Evolutionary conservation across 2,329 filamentous ascomycete species (phyloP).

Genomic region (Cordyceps farinosa): DNA sequence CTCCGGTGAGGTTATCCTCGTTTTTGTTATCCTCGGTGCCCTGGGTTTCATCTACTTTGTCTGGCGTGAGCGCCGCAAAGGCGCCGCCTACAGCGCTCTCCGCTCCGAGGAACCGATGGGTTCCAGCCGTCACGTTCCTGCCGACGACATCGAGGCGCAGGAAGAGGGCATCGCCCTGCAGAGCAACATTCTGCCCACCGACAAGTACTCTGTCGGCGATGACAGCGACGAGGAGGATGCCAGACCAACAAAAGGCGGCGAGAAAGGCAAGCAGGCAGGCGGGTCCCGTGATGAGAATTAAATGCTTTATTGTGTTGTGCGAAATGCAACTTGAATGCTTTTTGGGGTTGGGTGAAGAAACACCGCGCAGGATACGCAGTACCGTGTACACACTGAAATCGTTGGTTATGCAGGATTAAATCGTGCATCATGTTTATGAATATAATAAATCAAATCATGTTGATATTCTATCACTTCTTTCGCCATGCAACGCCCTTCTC

Average conservation of each 20-base stretch:
- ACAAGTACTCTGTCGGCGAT: slow-evolving; percentile 55
- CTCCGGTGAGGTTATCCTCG: slow-evolving; percentile 79
- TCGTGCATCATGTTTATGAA: not conserved
- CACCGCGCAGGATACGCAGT: not conserved
- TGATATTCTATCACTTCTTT: slow-evolving; percentile 10
- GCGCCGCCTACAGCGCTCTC: slow-evolving; percentile 52
- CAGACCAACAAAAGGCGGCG: slow-evolving; percentile 19
- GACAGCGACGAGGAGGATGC: slow-evolving; percentile 52
- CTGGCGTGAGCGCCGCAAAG: slow-evolving; percentile 58
- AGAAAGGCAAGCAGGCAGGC: slow-evolving; percentile 13
- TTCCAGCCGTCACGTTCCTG: slow-evolving; percentile 35
- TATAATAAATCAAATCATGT: not conserved
- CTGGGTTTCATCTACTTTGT: slow-evolving; percentile 70
- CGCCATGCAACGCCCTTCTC: slow-evolving; percentile 12
- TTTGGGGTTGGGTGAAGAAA: not conserved
- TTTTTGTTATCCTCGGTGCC: slow-evolving; percentile 74
- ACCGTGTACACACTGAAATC: not conserved
- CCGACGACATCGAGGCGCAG: slow-evolving; percentile 31
- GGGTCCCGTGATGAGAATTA: not conserved
- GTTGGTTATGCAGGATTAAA: not conserved
- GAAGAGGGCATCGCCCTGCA: slow-evolving; percentile 14
- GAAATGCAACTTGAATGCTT: not conserved
- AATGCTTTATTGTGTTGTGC: not conserved
- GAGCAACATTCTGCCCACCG: slow-evolving; percentile 34
- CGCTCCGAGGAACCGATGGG: slow-evolving; percentile 33